Percentiles rank a stretch among this genome's conserved stretches.
Evolutionary conservation across 164 flowering plant genomes (phyloP).

Genomic region (Cinnamomum chago): DNA sequence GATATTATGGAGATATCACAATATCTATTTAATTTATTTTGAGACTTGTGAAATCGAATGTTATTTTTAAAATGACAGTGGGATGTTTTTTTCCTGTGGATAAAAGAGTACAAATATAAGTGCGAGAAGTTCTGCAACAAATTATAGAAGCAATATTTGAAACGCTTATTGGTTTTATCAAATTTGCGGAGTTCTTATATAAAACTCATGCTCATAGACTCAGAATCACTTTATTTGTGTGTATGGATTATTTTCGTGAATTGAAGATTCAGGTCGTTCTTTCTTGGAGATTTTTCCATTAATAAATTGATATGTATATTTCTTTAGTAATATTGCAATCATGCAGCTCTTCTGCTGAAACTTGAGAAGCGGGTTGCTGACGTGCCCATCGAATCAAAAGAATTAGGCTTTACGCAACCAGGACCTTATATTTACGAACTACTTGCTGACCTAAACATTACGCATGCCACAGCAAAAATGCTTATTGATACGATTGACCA

Average conservation of each 20-base stretch:
- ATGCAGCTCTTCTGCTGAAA: conserved; percentile 86
- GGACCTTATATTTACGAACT: conserved; percentile 90
- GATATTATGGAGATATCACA: too few species aligned
- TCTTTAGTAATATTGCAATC: conserved; percentile 6
- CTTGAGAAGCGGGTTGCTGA: conserved; percentile 83
- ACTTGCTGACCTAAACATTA: conserved; percentile 76
- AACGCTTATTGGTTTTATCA: too few species aligned
- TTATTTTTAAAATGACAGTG: too few species aligned
- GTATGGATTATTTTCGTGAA: not conserved
- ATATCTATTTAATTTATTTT: too few species aligned
- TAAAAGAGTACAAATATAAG: too few species aligned
- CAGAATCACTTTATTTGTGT: not conserved
- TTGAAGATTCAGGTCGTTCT: too few species aligned
- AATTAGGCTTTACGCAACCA: conserved; percentile 84
- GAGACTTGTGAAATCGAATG: too few species aligned
- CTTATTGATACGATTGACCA: conserved; percentile 63
- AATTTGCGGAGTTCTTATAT: not conserved
- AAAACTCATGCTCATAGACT: not conserved
- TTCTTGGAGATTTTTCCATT: too few species aligned
- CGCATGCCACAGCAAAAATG: conserved; percentile 51
- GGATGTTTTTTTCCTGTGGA: too few species aligned
- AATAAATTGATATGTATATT: not conserved
- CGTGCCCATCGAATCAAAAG: conserved; percentile 72
- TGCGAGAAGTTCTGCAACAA: too few species aligned
- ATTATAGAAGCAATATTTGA: too few species aligned